Percentiles rank a stretch among this genome's conserved stretches.
phyloP scores from a whole-genome alignment of 1,284 basidiomycete species.

The Albatrellus sp. region DNA sequence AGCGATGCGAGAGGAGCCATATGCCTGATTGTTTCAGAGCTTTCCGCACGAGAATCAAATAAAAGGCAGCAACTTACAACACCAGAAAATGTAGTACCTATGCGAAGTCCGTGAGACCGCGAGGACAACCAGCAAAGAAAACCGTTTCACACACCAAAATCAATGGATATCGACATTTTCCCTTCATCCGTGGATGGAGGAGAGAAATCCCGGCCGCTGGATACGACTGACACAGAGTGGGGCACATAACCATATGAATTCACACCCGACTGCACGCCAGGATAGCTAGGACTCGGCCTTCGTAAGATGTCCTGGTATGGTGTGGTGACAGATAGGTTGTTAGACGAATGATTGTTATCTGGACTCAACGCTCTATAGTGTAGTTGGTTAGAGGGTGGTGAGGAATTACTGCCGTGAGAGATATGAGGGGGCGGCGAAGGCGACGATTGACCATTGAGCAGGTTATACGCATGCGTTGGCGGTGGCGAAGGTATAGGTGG shows the following conservation, averaged over 20 bases:
- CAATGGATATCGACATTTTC: constrained; percentile 53
- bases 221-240: not conserved
- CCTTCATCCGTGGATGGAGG: constrained; percentile 29
- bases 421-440: not conserved
- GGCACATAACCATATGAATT: not conserved
- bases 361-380: not conserved
- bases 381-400: not conserved
- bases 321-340: constrained; percentile 1
- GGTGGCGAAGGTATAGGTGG: constrained; percentile 31
- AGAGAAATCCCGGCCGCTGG: not conserved
- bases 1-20: constrained; percentile 72
- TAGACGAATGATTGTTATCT: not conserved
- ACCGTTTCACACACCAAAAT: constrained; percentile 45
- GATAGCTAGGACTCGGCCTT: constrained; percentile 2
- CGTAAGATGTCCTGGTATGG: not conserved
- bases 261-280: not conserved
- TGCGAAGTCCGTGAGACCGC: constrained; percentile 5
- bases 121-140: constrained; percentile 3
- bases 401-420: not conserved
- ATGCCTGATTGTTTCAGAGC: constrained; percentile 34
- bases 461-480: constrained; percentile 15
- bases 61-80: constrained; percentile 38
- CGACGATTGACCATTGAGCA: constrained; percentile 11
- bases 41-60: not conserved
- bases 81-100: constrained; percentile 74